Conservation (phyloP, 257 asterid genomes). For the Petunia secreta region DNA sequence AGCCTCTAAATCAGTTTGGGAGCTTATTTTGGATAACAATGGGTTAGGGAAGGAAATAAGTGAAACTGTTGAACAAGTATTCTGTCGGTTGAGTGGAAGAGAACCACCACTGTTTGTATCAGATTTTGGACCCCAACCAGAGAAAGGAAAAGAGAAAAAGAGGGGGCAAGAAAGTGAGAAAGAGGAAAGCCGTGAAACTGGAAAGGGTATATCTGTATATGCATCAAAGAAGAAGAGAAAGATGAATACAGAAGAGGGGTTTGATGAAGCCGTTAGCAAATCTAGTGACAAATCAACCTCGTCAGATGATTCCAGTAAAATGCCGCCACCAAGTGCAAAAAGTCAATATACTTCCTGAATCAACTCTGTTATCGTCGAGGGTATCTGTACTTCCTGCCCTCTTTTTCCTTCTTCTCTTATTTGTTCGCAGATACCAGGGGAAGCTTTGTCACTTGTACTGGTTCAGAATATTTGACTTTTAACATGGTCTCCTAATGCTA, state of each 20-base stretch:
- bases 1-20: conserved; percentile 96
- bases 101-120: conserved; percentile 84
- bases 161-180: conserved; percentile 20
- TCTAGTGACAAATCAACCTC: conserved; percentile 26
- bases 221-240: conserved; percentile 68
- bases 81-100: conserved; percentile 84
- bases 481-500: not conserved
- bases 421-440: conserved; percentile 15
- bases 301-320: conserved; percentile 36
- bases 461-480: not conserved
- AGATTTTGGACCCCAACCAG: conserved; percentile 39
- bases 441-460: not conserved
- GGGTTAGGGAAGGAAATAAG: conserved; percentile 86
- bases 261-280: conserved; percentile 42
- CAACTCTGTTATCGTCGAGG: not conserved
- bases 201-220: conserved; percentile 44
- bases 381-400: not conserved
- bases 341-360: conserved; percentile 23
- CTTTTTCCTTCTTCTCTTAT: not conserved
- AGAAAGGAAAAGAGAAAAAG: conserved; percentile 58
- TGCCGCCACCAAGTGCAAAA: conserved; percentile 34
- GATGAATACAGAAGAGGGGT: conserved; percentile 50
- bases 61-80: conserved; percentile 84
- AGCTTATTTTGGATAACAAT: conserved; percentile 81
- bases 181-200: conserved; percentile 32